Base-by-base conservation (phyloP, 768 basidiomycete genomes). In the Boletellus ananas region DNA sequence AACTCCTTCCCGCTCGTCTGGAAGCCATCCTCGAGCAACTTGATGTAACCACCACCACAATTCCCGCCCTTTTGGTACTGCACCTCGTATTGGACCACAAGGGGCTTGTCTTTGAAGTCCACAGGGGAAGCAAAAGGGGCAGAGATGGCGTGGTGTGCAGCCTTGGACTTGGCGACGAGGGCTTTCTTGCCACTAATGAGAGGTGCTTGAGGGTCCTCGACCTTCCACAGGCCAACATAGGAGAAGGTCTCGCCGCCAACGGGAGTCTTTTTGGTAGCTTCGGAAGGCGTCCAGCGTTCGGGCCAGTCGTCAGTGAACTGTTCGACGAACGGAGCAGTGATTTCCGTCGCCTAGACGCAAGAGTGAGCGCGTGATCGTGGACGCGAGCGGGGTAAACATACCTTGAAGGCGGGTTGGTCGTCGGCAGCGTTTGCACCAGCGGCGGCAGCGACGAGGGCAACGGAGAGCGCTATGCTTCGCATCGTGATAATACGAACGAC, bases 11-110 rank as follows among this genome's bases (percentile, higher is more conserved):
- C 89, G 55, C 84, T 87, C 52, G 87, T 87, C 74, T 94, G 91
- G 83, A 94, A 94, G 51, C 92, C 93, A 61, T 93, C 86, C 65
- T 89, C 86, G 38, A 99, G 82, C 49, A 98, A 84, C 73, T 98
- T 99, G 75, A 98, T 74, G 74, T 99, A 99, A 34, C 96, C 96
- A 75, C 96, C 96, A 70, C 96, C 96, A 62, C 96, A 98, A 73
- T 96, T 96, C 42, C 96, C 91, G 37, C 95, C 94, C 72, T 97
- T 94, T 77, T 99, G 94, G 70, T 96, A 94, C 74, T 98, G 95
- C 75, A 96, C 96, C 69, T 99, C 96, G 63, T 99, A 99, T 67
- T 96, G 94, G 17, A 98, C 87, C 57, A 98, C 94, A 39, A 98
- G 77, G 38, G 94, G 88, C 71, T 94, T 79, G 50, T 80, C 73